Evolutionary conservation across 2,329 filamentous ascomycete species (phyloP).

Genomic region (Diaporthe batatas): DNA sequence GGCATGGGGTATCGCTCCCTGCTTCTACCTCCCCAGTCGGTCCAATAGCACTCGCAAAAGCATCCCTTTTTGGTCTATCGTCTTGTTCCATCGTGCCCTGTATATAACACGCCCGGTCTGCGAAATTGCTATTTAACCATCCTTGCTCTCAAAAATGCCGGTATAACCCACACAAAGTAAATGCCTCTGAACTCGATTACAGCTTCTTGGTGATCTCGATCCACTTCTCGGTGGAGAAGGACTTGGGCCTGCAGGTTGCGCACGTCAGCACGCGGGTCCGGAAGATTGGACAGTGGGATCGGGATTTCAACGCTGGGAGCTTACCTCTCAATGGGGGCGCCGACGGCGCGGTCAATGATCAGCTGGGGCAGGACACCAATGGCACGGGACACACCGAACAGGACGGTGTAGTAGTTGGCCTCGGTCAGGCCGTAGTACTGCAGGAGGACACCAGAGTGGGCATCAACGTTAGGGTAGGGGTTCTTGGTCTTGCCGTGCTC

Average conservation of each 20-base stretch:
- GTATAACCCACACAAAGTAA: constrained; percentile 22
- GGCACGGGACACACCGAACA: constrained; percentile 98
- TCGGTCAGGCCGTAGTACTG: constrained; percentile 99
- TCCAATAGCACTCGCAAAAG: constrained; percentile 36
- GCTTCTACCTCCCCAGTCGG: constrained; percentile 41
- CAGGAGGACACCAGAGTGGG: constrained; percentile 98
- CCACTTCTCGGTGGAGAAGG: constrained; percentile 97
- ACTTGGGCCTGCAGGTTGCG: constrained; percentile 76
- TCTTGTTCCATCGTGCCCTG: constrained; percentile 48
- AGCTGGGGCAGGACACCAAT: constrained; percentile 99
- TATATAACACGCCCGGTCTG: constrained; percentile 47
- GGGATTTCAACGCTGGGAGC: constrained; percentile 31
- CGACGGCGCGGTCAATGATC: constrained; percentile 98
- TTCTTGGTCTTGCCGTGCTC: constrained; percentile 99
- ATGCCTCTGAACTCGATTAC: constrained; percentile 64
- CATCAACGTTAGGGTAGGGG: constrained; percentile 98
- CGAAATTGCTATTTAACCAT: constrained; percentile 45
- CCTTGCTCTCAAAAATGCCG: constrained; percentile 27
- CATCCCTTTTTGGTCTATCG: constrained; percentile 46
- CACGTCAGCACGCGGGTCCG: constrained; percentile 34
- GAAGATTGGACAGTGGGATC: not conserved
- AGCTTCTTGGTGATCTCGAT: constrained; percentile 93
- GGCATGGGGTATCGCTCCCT: constrained; percentile 42
- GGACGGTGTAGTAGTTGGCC: constrained; percentile 99
- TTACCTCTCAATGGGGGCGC: constrained; percentile 92